phyloP scores from a whole-genome alignment of 2,329 filamentous ascomycete genomes.

The Ophiocordyceps sinensis region DNA sequence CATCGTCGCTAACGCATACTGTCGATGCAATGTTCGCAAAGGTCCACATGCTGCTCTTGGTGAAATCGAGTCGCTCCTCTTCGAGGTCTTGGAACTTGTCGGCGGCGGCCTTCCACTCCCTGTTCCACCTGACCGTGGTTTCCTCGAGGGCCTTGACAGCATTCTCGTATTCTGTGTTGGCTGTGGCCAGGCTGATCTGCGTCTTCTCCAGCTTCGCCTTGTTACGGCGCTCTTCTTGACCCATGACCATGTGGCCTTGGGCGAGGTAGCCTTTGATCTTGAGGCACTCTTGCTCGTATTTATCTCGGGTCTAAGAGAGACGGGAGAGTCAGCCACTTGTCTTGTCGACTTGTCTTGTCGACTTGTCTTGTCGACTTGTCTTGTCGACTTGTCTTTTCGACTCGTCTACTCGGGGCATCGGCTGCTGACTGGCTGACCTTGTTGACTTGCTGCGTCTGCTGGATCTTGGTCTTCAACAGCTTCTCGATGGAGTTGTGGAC shows the following conservation, averaged over 20 bases:
- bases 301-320: conserved; percentile 57
- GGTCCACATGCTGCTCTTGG: conserved; percentile 94
- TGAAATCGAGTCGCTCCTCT: conserved; percentile 92
- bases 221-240: conserved; percentile 95
- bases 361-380: no score
- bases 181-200: conserved; percentile 81
- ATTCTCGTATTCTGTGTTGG: conserved; percentile 85
- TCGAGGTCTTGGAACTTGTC: conserved; percentile 99
- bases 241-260: conserved; percentile 99
- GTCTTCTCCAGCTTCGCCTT: conserved; percentile 98
- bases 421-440: conserved; percentile 43
- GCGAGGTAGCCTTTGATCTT: conserved; percentile 98
- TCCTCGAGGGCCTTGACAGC: conserved; percentile 90
- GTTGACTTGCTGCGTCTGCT: conserved; percentile 82
- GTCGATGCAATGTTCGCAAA: conserved; percentile 97
- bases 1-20: conserved; percentile 93
- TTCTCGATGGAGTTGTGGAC: conserved; percentile 91
- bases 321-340: conserved; percentile 7
- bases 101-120: conserved; percentile 94
- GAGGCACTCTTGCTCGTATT: conserved; percentile 92
- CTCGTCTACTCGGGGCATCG: background rate
- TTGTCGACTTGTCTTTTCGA: no score
- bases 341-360: no score
- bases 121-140: conserved; percentile 89
- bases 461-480: conserved; percentile 79